These are phyloP conservation scores for Rhytidhysteron rufulum DNA, from an alignment of 2,329 filamentous ascomycete species.

Conservation along the genomic window DNA sequence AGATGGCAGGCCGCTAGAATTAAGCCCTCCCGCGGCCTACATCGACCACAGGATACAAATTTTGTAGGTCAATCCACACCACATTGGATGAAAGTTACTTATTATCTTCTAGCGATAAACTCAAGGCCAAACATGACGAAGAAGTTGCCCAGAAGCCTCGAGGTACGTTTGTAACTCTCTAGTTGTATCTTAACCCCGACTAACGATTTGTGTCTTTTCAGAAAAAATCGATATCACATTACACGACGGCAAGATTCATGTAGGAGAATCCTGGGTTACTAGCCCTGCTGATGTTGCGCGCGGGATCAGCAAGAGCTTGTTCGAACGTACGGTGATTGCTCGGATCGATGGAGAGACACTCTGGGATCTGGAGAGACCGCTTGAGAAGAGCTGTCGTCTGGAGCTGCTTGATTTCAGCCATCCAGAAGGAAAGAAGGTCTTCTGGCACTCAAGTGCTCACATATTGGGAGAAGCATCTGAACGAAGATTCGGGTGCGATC, in stretches of 20 bases:
- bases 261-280: constrained; percentile 86
- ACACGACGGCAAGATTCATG: constrained; percentile 65
- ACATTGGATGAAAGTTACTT: constrained; percentile 9
- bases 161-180: constrained; percentile 19
- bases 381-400: constrained; percentile 83
- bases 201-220: constrained; percentile 16
- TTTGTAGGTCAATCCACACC: constrained; percentile 50
- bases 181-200: neutral
- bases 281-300: constrained; percentile 76
- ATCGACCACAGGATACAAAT: constrained; percentile 79
- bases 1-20: constrained; percentile 44
- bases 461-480: constrained; percentile 94
- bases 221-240: constrained; percentile 72
- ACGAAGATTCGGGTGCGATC: constrained; percentile 81
- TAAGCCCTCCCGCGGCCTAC: constrained; percentile 63
- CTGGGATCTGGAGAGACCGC: constrained; percentile 88
- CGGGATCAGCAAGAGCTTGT: constrained; percentile 78
- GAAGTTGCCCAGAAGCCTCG: constrained; percentile 68
- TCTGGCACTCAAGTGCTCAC: constrained; percentile 96
- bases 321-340: constrained; percentile 82
- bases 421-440: constrained; percentile 79
- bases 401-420: constrained; percentile 81
- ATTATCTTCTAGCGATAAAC: constrained; percentile 54
- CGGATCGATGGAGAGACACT: constrained; percentile 73
- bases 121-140: constrained; percentile 79